phyloP scores from a whole-genome alignment of 148 eudicot genomes.

The Camellia granthamiana region DNA sequence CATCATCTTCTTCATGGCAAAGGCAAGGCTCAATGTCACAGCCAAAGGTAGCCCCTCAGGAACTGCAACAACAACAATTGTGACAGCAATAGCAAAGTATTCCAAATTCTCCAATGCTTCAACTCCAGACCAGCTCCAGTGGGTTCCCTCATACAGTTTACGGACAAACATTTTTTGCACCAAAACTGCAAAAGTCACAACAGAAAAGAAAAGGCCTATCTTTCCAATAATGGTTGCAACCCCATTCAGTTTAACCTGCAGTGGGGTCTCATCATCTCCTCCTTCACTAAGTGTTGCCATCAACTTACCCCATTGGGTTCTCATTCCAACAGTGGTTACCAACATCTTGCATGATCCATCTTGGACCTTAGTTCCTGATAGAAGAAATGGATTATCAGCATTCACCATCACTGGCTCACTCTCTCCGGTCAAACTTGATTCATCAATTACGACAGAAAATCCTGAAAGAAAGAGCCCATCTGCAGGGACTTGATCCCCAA shows the following conservation, averaged over 20 bases:
- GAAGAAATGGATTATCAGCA: constrained; percentile 21
- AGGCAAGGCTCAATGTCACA: constrained; percentile 19
- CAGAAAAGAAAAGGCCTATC: constrained; percentile 15
- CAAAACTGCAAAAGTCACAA: constrained; percentile 17
- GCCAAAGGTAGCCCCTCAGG: constrained; percentile 18
- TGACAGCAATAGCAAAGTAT: constrained; percentile 18
- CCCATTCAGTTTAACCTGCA: constrained; percentile 28
- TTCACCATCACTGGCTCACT: constrained; percentile 29
- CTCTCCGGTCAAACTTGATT: constrained; percentile 28
- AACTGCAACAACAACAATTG: constrained; percentile 17
- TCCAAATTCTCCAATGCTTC: constrained; percentile 16
- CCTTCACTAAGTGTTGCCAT: constrained; percentile 31
- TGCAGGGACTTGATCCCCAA: constrained; percentile 31
- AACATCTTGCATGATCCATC: constrained; percentile 30
- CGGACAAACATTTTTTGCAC: constrained; percentile 8
- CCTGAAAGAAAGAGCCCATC: constrained; percentile 29
- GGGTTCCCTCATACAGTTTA: constrained; percentile 14
- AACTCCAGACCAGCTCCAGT: constrained; percentile 16
- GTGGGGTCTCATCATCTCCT: constrained; percentile 30
- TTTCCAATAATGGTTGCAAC: constrained; percentile 29
- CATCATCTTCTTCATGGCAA: constrained; percentile 21
- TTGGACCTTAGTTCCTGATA: constrained; percentile 32
- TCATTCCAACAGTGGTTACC: constrained; percentile 29
- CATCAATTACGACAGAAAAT: constrained; percentile 28
- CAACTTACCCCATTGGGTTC: constrained; percentile 31